Conservation (phyloP, 2,329 filamentous ascomycete species). For the Eurotiales sp. region DNA sequence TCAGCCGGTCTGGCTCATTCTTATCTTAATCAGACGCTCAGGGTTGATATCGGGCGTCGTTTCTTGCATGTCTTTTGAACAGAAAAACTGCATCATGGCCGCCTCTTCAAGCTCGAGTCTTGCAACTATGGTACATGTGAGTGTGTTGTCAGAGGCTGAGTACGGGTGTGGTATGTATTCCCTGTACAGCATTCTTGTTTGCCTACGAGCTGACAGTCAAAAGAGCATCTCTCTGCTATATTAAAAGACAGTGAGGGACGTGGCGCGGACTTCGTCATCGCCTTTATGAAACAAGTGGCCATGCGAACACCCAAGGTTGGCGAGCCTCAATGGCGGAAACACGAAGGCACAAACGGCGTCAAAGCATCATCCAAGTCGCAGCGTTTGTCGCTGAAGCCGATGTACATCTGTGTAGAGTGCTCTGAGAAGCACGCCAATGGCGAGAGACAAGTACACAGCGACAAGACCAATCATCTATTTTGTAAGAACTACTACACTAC, state of each 20-base stretch:
- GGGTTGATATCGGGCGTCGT: no score
- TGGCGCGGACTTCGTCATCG: slow-evolving; percentile 10
- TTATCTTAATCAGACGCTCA: no score
- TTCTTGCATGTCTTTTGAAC: not conserved
- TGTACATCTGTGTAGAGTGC: slow-evolving; percentile 38
- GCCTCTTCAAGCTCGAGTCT: slow-evolving; percentile 13
- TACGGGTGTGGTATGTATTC: slow-evolving; percentile 38
- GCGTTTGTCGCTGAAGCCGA: slow-evolving; percentile 31
- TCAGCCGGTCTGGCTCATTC: slow-evolving; percentile 8
- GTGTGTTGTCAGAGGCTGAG: slow-evolving; percentile 34
- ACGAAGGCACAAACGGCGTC: slow-evolving; percentile 10
- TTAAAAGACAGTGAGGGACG: slow-evolving; percentile 21
- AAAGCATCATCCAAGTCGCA: slow-evolving; percentile 2
- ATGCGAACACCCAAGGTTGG: slow-evolving; percentile 1
- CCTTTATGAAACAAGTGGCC: slow-evolving; percentile 13
- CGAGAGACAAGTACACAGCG: slow-evolving; percentile 32
- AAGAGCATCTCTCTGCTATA: slow-evolving; percentile 39
- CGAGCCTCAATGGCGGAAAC: not conserved
- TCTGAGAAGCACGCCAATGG: slow-evolving; percentile 28
- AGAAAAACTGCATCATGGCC: slow-evolving; percentile 14
- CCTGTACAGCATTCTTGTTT: not conserved
- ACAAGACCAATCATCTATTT: slow-evolving; percentile 38
- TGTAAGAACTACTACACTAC: slow-evolving; percentile 26
- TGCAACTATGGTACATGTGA: slow-evolving; percentile 32
- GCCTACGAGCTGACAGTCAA: slow-evolving; percentile 17